These are phyloP conservation scores for Saccharomycopsis hybrid DNA, from an alignment of 1,139 yeast genomes.

Conservation along the genomic window DNA sequence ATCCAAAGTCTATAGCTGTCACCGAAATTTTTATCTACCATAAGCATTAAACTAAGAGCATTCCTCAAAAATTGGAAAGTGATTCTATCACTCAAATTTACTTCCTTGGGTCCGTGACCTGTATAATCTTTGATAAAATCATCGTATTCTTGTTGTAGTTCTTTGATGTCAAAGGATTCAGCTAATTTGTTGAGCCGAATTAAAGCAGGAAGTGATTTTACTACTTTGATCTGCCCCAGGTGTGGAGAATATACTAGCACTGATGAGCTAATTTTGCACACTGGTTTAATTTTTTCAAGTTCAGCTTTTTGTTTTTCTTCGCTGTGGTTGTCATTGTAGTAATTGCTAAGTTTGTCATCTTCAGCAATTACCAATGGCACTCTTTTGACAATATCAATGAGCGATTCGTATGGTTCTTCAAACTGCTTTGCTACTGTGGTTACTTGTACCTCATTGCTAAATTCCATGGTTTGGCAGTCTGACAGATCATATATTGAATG, in stretches of 20 bases:
- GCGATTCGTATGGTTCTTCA: conserved; percentile 3
- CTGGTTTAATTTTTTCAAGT: not conserved
- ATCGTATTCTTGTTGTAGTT: conserved; percentile 9
- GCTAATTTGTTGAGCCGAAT: not conserved
- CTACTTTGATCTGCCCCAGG: not conserved
- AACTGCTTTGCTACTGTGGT: conserved; percentile 7
- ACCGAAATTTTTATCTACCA: not conserved
- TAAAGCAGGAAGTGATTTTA: conserved; percentile 1
- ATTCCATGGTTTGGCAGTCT: conserved; percentile 11
- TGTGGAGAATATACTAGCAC: conserved; percentile 4
- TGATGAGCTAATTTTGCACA: conserved; percentile 6
- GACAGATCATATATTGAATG: conserved; percentile 15
- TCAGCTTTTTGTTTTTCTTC: not conserved
- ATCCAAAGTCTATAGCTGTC: conserved; percentile 8
- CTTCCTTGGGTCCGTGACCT: too few relatives aligned
- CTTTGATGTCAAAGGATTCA: not conserved
- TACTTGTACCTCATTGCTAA: conserved; percentile 3
- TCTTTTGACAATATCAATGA: conserved; percentile 3
- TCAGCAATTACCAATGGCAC: not conserved
- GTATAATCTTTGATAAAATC: not conserved
- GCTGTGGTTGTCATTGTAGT: not conserved
- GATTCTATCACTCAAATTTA: not conserved
- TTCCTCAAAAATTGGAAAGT: conserved; percentile 4
- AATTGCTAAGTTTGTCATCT: not conserved
- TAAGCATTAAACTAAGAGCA: conserved; percentile 5